phyloP scores from a whole-genome alignment of 2,329 filamentous ascomycete genomes.

The Cladorrhinum sp. region DNA sequence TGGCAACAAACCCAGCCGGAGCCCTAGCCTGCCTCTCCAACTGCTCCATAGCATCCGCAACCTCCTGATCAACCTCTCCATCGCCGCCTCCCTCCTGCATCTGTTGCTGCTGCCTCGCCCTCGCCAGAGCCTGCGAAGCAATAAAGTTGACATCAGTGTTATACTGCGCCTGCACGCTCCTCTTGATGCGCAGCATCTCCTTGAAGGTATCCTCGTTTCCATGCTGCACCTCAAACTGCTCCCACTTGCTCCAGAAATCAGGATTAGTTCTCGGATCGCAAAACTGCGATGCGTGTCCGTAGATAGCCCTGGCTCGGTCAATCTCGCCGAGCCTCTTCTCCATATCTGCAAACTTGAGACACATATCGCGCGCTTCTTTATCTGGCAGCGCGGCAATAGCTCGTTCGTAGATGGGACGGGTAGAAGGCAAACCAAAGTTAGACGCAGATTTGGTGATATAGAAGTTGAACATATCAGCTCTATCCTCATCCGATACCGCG shows the following conservation, averaged over 20 bases:
- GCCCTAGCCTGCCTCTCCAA: conserved; percentile 86
- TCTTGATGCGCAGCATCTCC: conserved; percentile 97
- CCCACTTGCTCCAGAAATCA: conserved; percentile 95
- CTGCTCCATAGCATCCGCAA: conserved; percentile 81
- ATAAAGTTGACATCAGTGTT: conserved; percentile 99
- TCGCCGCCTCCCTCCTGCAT: conserved; percentile 42
- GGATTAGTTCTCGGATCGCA: conserved; percentile 90
- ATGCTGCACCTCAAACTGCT: conserved; percentile 93
- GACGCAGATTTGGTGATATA: conserved; percentile 99
- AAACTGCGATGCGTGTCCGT: conserved; percentile 94
- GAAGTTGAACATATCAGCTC: conserved; percentile 97
- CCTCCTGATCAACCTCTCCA: conserved; percentile 45
- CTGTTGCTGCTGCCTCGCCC: conserved; percentile 62
- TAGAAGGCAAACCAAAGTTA: conserved; percentile 95
- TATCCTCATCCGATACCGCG: conserved; percentile 90
- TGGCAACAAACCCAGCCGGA: conserved; percentile 85
- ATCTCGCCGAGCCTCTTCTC: conserved; percentile 59
- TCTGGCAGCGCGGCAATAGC: conserved; percentile 93
- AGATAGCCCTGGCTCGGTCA: conserved; percentile 91
- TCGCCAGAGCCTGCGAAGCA: conserved; percentile 87
- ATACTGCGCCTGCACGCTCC: conserved; percentile 95
- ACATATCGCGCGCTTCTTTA: conserved; percentile 93
- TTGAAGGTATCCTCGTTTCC: conserved; percentile 99
- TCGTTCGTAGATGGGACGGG: conserved; percentile 91
- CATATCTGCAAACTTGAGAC: conserved; percentile 86